Evolutionary conservation across 768 basidiomycete genomes (phyloP).

Genomic region (Naganishia friedmannii): DNA sequence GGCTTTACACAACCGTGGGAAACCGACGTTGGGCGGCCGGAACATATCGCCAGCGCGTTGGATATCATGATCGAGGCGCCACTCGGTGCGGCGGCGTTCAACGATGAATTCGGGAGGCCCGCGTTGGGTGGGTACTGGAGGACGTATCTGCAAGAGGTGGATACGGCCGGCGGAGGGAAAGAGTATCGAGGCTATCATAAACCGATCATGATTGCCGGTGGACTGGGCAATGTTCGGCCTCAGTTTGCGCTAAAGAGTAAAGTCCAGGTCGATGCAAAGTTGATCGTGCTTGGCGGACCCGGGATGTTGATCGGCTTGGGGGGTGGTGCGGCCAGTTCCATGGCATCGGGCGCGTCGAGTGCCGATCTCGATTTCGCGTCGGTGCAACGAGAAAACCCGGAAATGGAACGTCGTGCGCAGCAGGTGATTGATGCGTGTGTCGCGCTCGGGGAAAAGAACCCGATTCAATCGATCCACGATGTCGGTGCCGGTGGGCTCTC

Average conservation of each 20-base stretch:
- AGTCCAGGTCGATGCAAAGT: conserved; percentile 76
- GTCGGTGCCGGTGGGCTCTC: conserved; percentile 96
- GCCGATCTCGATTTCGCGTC: conserved; percentile 95
- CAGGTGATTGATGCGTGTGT: conserved; percentile 94
- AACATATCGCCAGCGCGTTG: conserved; percentile 84
- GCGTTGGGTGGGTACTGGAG: conserved; percentile 91
- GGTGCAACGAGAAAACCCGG: conserved; percentile 95
- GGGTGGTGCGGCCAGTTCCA: conserved; percentile 92
- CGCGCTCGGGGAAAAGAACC: conserved; percentile 61
- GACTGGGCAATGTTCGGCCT: conserved; percentile 86
- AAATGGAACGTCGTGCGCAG: conserved; percentile 96
- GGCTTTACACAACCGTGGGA: conserved; percentile 94
- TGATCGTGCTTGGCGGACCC: conserved; percentile 91
- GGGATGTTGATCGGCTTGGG: conserved; percentile 95
- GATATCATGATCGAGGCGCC: conserved; percentile 98
- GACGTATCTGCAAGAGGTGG: conserved; percentile 77
- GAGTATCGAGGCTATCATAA: conserved; percentile 84
- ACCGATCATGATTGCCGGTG: conserved; percentile 99
- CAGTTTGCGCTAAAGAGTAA: conserved; percentile 72
- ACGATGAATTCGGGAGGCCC: conserved; percentile 96
- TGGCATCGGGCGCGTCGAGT: conserved; percentile 81
- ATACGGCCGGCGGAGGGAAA: conserved; percentile 56
- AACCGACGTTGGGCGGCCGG: conserved; percentile 76
- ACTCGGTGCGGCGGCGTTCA: conserved; percentile 90
- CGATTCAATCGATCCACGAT: conserved; percentile 94